Conservation (phyloP, 495 filamentous ascomycete species). For the Penicillium atrosanguineum region DNA sequence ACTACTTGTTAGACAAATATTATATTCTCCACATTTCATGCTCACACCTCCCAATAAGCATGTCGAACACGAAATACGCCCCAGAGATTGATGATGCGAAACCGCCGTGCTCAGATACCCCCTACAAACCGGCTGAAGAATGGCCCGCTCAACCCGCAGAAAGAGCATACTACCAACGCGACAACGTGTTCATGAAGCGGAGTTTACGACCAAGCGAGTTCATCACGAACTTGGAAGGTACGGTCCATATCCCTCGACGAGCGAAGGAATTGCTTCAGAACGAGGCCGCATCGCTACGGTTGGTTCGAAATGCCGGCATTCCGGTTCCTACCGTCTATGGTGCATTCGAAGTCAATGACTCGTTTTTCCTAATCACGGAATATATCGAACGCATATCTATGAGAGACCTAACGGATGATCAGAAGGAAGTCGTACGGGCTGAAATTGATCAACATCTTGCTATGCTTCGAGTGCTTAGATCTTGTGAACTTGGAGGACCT, state of each 20-base stretch:
- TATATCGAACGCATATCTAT: slow-evolving; percentile 8
- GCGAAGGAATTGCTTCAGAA: slow-evolving; percentile 17
- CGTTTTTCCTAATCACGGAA: slow-evolving; percentile 9
- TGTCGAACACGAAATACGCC: too few species aligned
- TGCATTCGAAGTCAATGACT: slow-evolving; percentile 12
- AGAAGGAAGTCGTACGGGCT: slow-evolving; percentile 5
- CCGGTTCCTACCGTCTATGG: slow-evolving; percentile 14
- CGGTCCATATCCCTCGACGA: slow-evolving; percentile 8
- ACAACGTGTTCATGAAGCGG: slow-evolving; percentile 15
- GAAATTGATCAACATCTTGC: slow-evolving; percentile 7
- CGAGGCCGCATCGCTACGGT: slow-evolving; percentile 10
- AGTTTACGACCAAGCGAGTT: slow-evolving; percentile 13
- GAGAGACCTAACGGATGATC: slow-evolving; percentile 4
- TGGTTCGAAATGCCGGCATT: slow-evolving; percentile 8
- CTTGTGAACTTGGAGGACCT: slow-evolving; percentile 8
- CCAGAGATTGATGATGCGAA: too few species aligned
- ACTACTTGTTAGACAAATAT: too few species aligned
- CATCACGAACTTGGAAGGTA: slow-evolving; percentile 5
- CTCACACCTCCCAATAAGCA: too few species aligned
- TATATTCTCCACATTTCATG: too few species aligned
- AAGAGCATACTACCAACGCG: slow-evolving; percentile 13
- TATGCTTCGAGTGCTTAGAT: slow-evolving; percentile 9
- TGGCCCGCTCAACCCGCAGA: slow-evolving; percentile 2
- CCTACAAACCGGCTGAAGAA: too few species aligned
- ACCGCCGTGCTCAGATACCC: too few species aligned